Evolutionary conservation across 441 rosid genomes (phyloP), one percentile per base, ranked within the genome.

Genomic region (Cnidoscolus chayamansa): DNA sequence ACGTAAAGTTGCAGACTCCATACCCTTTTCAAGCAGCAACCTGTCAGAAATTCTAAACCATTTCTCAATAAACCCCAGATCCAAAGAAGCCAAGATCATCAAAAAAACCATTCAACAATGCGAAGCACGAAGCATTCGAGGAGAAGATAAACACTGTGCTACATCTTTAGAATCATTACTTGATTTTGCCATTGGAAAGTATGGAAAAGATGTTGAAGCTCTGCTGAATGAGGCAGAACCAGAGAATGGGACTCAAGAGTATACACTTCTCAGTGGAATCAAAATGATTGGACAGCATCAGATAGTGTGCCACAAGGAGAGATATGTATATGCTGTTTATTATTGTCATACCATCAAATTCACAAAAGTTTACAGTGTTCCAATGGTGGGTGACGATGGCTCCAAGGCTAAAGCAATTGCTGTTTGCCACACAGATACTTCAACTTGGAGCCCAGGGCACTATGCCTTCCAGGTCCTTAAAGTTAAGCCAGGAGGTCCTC

Each of bases 101-200:
- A 25, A 58, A 10, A 35, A 0, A 0, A 58, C 62, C 8, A 30
- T 58, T 12, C 6, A 11, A 37, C 6, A 37, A 37, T 65, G 68
- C 25, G 55, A 65, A 12, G 35, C 68, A 13, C 55, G 40, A 65
- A 2, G 5, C 10, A 48, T 65, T 0, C 12, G 9, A 49, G 69
- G 57, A 48, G 45, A 65, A 49, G 43, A 12, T 20, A 65, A 65
- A 7, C 49, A 48, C 7, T 65, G 57, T 50, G 69, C 69, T 15
- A 65, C 69, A 2, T 65, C 69, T 30, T 65, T 65, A 1, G 69
- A 48, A n/a, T 13, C 56, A 13, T 12, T 49, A 30, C 57, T 65
- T 8, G 57, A 65, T 65, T 49, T 25, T 48, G 43, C 16, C 2
- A 7, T 17, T 65, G 6, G 57, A 25, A 48, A 65, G n/a, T 13